Evolutionary conservation across 495 filamentous ascomycete genomes (phyloP).

Genomic region (Trichocladium antarcticum): DNA sequence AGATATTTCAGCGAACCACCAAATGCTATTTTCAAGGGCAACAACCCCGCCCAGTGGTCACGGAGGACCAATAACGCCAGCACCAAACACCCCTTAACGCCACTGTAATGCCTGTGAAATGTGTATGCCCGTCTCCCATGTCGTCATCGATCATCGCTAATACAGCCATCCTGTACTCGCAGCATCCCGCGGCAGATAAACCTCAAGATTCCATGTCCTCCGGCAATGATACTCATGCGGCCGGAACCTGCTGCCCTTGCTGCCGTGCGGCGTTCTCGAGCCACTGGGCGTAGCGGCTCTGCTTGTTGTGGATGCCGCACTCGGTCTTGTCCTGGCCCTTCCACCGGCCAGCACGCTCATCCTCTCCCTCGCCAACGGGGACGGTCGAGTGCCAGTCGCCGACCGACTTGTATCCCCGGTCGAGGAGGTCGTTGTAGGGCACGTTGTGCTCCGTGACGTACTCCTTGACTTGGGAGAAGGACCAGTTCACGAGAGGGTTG

Average conservation of each 20-base stretch:
- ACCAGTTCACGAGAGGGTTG: conserved; percentile 97
- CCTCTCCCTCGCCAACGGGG: conserved; percentile 80
- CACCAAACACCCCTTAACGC: conserved; percentile 3
- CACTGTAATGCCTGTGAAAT: conserved; percentile 8
- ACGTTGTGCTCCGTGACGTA: conserved; percentile 80
- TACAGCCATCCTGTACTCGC: background rate
- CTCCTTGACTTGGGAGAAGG: conserved; percentile 74
- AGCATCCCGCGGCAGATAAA: background rate
- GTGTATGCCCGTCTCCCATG: background rate
- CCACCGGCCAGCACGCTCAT: conserved; percentile 95
- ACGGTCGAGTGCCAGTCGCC: conserved; percentile 97
- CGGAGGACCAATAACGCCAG: conserved; percentile 1
- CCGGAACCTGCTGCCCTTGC: conserved; percentile 9
- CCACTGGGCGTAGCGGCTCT: conserved; percentile 81
- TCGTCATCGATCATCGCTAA: conserved; percentile 4
- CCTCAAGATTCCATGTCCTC: background rate
- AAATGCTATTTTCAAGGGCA: background rate
- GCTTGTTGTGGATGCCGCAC: conserved; percentile 96
- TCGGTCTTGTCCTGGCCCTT: conserved; percentile 91
- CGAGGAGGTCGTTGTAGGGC: conserved; percentile 85
- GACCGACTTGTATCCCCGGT: conserved; percentile 89
- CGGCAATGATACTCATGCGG: background rate
- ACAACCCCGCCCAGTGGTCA: background rate
- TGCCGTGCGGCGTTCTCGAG: conserved; percentile 66
- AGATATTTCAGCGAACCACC: background rate